Conservation (phyloP, 108 stramenopile genomes). For the Cyclotella choctawhatcheeana region DNA sequence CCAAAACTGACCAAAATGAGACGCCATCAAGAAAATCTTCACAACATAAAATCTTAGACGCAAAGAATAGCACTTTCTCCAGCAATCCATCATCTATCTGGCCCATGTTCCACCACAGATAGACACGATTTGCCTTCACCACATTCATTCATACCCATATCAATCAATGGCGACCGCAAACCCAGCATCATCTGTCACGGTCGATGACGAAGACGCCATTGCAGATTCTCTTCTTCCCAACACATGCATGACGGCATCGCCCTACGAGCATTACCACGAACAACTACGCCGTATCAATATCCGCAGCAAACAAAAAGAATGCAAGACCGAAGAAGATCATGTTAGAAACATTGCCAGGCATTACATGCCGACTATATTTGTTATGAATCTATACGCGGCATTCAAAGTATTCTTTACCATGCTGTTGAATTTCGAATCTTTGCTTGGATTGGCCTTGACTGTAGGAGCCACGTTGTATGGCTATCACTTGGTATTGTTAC, state of each 20-base stretch:
- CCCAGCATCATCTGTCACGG: no score
- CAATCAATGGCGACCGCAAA: no score
- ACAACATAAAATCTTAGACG: no score
- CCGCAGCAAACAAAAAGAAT: not conserved
- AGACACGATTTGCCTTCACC: no score
- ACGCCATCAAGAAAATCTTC: no score
- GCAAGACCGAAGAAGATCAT: conserved; percentile 5
- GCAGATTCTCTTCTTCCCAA: conserved; percentile 13
- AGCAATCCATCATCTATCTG: no score
- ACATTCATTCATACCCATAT: no score
- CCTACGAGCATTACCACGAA: conserved; percentile 12
- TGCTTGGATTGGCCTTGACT: conserved; percentile 54
- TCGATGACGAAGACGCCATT: conserved; percentile 11
- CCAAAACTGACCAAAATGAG: no score
- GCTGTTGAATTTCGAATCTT: conserved; percentile 56
- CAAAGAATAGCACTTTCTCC: no score
- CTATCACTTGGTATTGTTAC: conserved; percentile 22
- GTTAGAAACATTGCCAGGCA: conserved; percentile 18
- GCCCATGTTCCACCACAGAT: no score
- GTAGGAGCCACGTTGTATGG: conserved; percentile 54
- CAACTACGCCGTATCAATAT: conserved; percentile 8
- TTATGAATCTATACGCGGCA: conserved; percentile 43
- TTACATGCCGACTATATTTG: conserved; percentile 25
- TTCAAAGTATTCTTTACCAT: conserved; percentile 48
- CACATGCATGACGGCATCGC: conserved; percentile 20